These are phyloP conservation scores for Hibiscus mutabilis DNA, from an alignment of 345 rosid species.

Conservation along the genomic window DNA sequence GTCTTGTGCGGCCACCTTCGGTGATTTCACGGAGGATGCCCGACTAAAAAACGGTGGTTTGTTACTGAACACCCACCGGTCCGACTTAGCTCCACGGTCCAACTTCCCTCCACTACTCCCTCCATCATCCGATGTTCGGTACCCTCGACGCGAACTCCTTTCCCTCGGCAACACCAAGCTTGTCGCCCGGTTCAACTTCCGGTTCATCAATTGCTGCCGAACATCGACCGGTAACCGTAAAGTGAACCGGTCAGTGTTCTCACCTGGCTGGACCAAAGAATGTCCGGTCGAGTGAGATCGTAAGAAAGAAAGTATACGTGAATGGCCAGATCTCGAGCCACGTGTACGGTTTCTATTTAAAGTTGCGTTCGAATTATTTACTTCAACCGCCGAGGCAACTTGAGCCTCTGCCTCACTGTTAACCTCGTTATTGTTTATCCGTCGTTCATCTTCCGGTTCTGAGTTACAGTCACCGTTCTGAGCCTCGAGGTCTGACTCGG, in stretches of 20 bases:
- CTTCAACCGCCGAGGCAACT: slow-evolving; percentile 20
- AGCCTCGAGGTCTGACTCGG: slow-evolving; percentile 31
- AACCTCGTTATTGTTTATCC: neutral
- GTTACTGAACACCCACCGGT: slow-evolving; percentile 32
- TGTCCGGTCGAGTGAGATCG: slow-evolving; percentile 95
- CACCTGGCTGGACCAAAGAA: slow-evolving; percentile 78
- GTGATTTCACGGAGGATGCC: slow-evolving; percentile 41
- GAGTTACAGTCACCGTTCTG: slow-evolving; percentile 15
- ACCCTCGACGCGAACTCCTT: slow-evolving; percentile 44
- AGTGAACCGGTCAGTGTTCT: slow-evolving; percentile 76
- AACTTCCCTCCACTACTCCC: slow-evolving; percentile 27
- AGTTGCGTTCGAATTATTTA: neutral
- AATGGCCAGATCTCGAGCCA: slow-evolving; percentile 33
- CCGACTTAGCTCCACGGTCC: slow-evolving; percentile 33
- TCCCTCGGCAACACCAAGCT: slow-evolving; percentile 50
- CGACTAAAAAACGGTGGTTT: slow-evolving; percentile 31
- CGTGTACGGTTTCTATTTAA: slow-evolving; percentile 49
- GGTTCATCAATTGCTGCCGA: slow-evolving; percentile 56
- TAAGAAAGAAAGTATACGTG: slow-evolving; percentile 26
- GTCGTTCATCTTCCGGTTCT: neutral
- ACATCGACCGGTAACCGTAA: slow-evolving; percentile 62
- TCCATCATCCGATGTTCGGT: slow-evolving; percentile 24
- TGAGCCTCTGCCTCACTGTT: neutral
- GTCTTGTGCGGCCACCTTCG: slow-evolving; percentile 29
- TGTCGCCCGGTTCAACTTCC: slow-evolving; percentile 53